Evolutionary conservation across 2,329 filamentous ascomycete species (phyloP).

Genomic region (Aspergillus sp.): DNA sequence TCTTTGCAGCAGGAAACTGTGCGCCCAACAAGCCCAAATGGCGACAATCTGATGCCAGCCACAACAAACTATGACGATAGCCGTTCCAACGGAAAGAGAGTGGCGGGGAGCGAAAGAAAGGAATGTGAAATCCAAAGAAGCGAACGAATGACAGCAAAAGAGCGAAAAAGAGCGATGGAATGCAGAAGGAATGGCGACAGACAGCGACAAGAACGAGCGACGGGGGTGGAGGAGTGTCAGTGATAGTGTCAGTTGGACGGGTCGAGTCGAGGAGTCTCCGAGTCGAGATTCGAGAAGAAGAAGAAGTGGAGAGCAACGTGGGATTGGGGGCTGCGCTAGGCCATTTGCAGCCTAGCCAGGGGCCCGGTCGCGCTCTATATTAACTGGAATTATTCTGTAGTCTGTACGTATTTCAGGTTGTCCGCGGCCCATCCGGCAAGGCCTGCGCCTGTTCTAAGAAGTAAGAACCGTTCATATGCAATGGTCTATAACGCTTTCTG

Average conservation of each 20-base stretch:
- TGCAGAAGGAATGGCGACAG: not conserved
- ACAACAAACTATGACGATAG: slow-evolving; percentile 10
- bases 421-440: not conserved
- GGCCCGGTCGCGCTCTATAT: not conserved
- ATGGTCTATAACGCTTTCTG: not conserved
- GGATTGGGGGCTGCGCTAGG: slow-evolving; percentile 4
- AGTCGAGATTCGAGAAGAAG: slow-evolving; percentile 2
- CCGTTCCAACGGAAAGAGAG: not conserved
- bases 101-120: not conserved
- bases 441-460: too few relatives aligned
- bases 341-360: slow-evolving; percentile 17
- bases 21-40: not conserved
- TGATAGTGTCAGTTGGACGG: slow-evolving; percentile 1
- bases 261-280: not conserved
- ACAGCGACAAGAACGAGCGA: not conserved
- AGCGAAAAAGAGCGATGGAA: not conserved
- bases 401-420: too few relatives aligned
- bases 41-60: slow-evolving; percentile 5
- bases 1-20: not conserved
- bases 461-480: not conserved
- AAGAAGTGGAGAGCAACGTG: slow-evolving; percentile 10
- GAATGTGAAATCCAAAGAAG: not conserved
- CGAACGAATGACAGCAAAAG: not conserved
- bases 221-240: not conserved
- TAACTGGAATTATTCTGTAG: not conserved